Base-by-base conservation (phyloP, 1,139 yeast species). In the Candida buenavistaensis region DNA sequence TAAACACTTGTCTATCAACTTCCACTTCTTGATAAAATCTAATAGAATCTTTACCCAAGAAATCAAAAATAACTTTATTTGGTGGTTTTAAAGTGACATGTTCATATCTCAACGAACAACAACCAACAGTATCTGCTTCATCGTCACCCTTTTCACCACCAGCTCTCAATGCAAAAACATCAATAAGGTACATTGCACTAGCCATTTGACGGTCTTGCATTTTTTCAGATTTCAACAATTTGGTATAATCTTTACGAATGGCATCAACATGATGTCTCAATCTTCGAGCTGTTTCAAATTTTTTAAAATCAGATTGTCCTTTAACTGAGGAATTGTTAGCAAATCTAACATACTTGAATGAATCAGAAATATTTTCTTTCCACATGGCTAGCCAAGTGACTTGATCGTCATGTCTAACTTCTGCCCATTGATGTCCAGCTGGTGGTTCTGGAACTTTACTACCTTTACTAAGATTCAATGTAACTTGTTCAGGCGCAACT, bases 131-230 rank as follows among this genome's bases (percentile, higher is more conserved):
- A 57, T 92, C 98, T 2, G 97, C 97, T 56, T 90, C 97, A 51
- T 92, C 97, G 7, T 90, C 97, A 12, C 94, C 87, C 58, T 90
- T 90, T 62, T 92, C 97, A 50, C 97, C 97, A 56, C 97, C 97
- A 0, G 97, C 97, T 83, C 97, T 86, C 44, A 92, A 73, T 0
- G 97, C 97, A 55, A 89, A 82, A n/a, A 82, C 79, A 65, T 92
- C 98, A 54, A 92, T 90, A 35, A 92, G 72, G 57, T 90, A 92
- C 34, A 92, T 87, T 2, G 97, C 97, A 2, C 95, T 87, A 3
- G 97, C 97, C 56, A 90, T 78, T 63, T 92, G 97, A 43, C 98
- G 75, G 38, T 85, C 87, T 39, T 80, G 76, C 95, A 87, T 90
- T 35, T 84, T 59, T 43, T 78, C 79, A 46, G 86, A 83, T 52